A percentile compares a stretch with the other conserved stretches of the same genome.
These are phyloP conservation scores for Melastoma candidum DNA, from an alignment of 441 rosid species.

Conservation along the genomic window DNA sequence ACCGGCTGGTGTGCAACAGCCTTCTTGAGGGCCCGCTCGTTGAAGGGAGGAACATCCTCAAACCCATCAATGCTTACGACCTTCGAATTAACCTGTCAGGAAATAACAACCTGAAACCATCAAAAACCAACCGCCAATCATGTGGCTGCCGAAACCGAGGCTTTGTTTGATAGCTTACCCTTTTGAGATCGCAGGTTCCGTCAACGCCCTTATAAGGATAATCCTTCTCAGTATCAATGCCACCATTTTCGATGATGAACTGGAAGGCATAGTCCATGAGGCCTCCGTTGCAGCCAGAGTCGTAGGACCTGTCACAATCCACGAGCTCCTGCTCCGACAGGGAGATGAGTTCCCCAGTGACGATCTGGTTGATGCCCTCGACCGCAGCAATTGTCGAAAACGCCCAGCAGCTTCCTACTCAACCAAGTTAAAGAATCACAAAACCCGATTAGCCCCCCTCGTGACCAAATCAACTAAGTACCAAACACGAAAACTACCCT, in stretches of 20 bases:
- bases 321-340: conserved; percentile 63
- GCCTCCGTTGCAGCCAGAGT: conserved; percentile 66
- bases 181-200: conserved; percentile 26
- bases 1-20: conserved; percentile 64
- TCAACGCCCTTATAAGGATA: conserved; percentile 47
- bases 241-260: conserved; percentile 54
- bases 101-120: not conserved
- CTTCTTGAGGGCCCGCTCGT: conserved; percentile 43
- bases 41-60: conserved; percentile 43
- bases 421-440: not conserved
- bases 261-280: conserved; percentile 68
- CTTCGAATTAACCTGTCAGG: conserved; percentile 34
- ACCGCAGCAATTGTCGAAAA: conserved; percentile 58
- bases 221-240: conserved; percentile 43
- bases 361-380: conserved; percentile 62
- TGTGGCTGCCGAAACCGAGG: not conserved
- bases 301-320: conserved; percentile 49
- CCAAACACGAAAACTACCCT: too few relatives aligned
- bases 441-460: not conserved
- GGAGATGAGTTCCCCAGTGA: conserved; percentile 47
- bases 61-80: conserved; percentile 62
- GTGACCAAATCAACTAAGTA: too few relatives aligned
- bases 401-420: conserved; percentile 77
- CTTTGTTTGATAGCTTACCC: conserved; percentile 10
- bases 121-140: not conserved